Evolutionary conservation across 352 stramenopile genomes (phyloP), one percentile per base, ranked within the genome.

Genomic region (Phytopythium litorale): DNA sequence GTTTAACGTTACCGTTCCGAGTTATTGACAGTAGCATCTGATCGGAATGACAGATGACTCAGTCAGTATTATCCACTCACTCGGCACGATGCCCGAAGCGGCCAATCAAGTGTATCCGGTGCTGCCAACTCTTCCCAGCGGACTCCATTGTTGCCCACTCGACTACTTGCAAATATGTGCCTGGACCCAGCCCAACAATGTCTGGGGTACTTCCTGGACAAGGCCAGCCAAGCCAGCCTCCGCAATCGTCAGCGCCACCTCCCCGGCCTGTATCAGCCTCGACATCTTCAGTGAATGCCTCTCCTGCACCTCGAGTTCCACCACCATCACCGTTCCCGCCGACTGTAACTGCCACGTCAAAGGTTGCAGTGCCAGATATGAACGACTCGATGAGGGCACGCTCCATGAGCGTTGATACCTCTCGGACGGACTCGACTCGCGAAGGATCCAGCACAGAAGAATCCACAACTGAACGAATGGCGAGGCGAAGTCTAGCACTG

Each of bases 31-130:
- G 3, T 5, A 28, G 7, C 32, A 16, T 43, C 33, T 42, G 30
- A 25, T 13, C 13, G 11, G n/a, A 23, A 12, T 35, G 11, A 7
- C 57, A 92, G 83, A 85, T 90, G 75, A 59, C 78, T 0, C 78
- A 76, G 43, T 71, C 79, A 11, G 66, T 71, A 18, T 64, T 89
- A 38, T 56, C 68, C 1, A 63, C 66, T 0, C 84, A 92, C 62
- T 76, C 76, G 21, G 70, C 71, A 46, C 78, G 82, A 33, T 93
- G 84, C 30, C 70, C 79, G 11, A 91, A 91, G 65, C 78, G 84
- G 3, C 82, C 82, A 4, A 91, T 93, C 63, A 93, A 93, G 60
- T 91, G 84, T 48, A 91, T 91, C 68, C 84, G 84, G 21, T 93
- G 84, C 62, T 89, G 77, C 35, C 78, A 93, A 54, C 71, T 88